Percentiles rank a stretch among this genome's conserved stretches.
phyloP scores from a whole-genome alignment of 176 grass and related monocot genomes.

The Coix lacrymajobi region DNA sequence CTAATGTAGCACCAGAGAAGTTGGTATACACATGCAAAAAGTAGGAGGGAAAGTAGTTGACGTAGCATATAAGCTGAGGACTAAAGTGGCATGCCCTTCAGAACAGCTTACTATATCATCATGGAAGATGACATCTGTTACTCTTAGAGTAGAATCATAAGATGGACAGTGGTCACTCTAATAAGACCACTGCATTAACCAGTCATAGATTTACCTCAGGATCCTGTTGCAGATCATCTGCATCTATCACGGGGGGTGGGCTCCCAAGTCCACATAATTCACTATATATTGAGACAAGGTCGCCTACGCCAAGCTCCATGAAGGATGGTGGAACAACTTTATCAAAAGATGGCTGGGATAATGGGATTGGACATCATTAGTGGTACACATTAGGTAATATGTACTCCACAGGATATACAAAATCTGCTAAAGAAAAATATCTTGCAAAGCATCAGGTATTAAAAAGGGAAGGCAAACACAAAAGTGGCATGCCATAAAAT shows the following conservation, averaged over 20 bases:
- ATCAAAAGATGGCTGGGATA: conserved; percentile 78
- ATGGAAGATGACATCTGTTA: neutral
- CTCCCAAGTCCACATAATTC: conserved; percentile 74
- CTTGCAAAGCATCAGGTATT: neutral
- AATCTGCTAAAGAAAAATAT: conserved; percentile 5
- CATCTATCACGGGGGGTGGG: conserved; percentile 83
- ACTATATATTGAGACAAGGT: conserved; percentile 85
- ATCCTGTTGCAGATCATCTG: conserved; percentile 76
- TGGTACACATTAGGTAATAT: neutral
- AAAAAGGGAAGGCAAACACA: neutral
- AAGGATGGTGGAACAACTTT: conserved; percentile 81
- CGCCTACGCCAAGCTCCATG: conserved; percentile 83
- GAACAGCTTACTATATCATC: neutral
- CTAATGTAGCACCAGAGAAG: neutral
- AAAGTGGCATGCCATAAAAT: neutral
- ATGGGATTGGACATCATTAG: conserved; percentile 24
- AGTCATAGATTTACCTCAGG: conserved; percentile 61
- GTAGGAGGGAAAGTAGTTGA: neutral
- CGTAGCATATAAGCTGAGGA: conserved; percentile 9
- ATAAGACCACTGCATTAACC: neutral
- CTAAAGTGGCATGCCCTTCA: conserved; percentile 5
- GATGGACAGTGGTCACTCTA: neutral
- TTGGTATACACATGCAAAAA: neutral
- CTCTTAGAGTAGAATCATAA: neutral
- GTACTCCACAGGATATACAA: neutral